Evolutionary conservation across 306 rosid genomes (phyloP), one percentile per base, ranked within the genome.

Genomic region (Cyclanthera cordifolia): DNA sequence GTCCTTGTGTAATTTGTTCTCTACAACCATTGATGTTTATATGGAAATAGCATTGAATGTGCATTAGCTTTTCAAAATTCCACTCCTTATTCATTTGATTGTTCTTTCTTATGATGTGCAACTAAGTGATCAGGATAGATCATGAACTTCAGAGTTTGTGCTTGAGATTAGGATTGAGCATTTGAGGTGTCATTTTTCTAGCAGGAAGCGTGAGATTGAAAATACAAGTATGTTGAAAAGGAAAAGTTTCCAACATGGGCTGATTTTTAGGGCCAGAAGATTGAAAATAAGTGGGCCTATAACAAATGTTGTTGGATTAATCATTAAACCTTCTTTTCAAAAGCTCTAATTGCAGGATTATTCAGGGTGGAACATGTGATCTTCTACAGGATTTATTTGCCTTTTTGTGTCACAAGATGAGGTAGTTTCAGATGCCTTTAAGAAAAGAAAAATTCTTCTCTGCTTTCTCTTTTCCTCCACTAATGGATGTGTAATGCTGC

Each of bases 21-120:
- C 73, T 17, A 69, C 73, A 47, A 43, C 23, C 54, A 46, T 66
- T 66, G 43, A 66, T 66, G 54, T 45, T 66, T 46, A 66, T 66
- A 46, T 66, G 70, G 70, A 39, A 46, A 66, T 25, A 66, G 54
- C 70, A 24, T 66, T 46, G 24, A 65, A 66, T 66, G 55, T 66
- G 71, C 71, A 66, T 66, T 66, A 28, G 24, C 54, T 15, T 28
- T 16, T 5, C 71, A 47, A 28, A 25, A 60, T 13, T 47, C 41
- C 39, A 23, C 53, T 13, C 16, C 71, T 66, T 53, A 47, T 66
- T 46, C 43, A 5, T 41, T 43, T 23, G 53, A 20, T 65, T 15
- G 25, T 43, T 16, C 71, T 66, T 66, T 24, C 27, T 25, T 46
- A 24, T 46, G 23, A 47, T 66, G 71, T n/a, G 66, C 66, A 16